These are phyloP conservation scores for Gilbertella persicaria DNA, from an alignment of 371 early-diverging fungal species.

Conservation along the genomic window DNA sequence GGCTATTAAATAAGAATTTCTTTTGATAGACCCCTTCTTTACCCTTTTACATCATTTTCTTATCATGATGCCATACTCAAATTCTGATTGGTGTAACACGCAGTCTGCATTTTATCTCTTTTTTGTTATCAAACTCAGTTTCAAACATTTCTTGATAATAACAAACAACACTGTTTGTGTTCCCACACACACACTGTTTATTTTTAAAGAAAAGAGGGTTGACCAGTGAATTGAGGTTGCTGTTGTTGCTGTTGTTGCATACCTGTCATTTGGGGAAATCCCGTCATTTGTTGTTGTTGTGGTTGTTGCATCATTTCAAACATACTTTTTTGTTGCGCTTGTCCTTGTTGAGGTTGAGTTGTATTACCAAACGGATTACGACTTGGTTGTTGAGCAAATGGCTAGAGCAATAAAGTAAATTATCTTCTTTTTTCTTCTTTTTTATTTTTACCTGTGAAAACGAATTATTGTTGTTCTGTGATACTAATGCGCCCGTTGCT, in stretches of 20 bases:
- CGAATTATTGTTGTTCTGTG: constrained; percentile 10
- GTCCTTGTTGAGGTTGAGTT: constrained; percentile 13
- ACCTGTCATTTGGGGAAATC: constrained; percentile 4
- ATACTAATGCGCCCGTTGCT: constrained; percentile 26
- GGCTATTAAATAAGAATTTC: constrained; percentile 1
- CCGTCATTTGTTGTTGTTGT: constrained; percentile 13
- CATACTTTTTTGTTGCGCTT: constrained; percentile 33
- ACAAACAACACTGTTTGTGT: not conserved
- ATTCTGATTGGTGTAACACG: constrained; percentile 21
- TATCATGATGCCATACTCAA: constrained; percentile 16
- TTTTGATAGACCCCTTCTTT: not conserved
- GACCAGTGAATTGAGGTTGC: constrained; percentile 15
- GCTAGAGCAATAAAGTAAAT: constrained; percentile 5
- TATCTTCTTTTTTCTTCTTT: constrained; percentile 3
- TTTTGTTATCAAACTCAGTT: constrained; percentile 10
- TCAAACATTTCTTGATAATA: constrained; percentile 6
- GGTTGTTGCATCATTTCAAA: constrained; percentile 35
- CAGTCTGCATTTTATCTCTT: too few species aligned
- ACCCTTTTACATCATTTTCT: constrained; percentile 13
- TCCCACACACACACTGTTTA: not conserved
- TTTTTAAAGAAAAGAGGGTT: constrained; percentile 1
- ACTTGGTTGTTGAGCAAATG: constrained; percentile 37
- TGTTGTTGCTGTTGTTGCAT: constrained; percentile 16
- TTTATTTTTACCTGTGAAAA: constrained; percentile 21
- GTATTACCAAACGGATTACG: constrained; percentile 44